Evolutionary conservation across 2,329 filamentous ascomycete species (phyloP), one percentile per base, ranked within the genome.

Genomic region (Stemphylium beticola): DNA sequence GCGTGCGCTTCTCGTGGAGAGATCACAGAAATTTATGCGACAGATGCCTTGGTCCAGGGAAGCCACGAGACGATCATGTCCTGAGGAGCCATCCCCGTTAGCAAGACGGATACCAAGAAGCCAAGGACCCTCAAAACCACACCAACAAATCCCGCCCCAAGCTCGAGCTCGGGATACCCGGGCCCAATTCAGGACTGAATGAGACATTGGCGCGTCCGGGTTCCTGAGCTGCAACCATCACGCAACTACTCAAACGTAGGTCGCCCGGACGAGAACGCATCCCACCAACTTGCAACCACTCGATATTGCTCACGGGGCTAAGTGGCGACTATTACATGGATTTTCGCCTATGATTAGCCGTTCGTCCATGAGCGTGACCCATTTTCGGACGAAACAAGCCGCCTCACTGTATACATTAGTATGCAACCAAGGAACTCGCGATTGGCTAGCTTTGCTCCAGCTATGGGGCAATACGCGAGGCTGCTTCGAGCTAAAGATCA

Each of bases 341-440:
- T 39, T 4, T 36, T 18, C 15, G 40, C 43, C 50, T 53, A 39
- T 43, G 31, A 20, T 41, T 22, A 41, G 29, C 37, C 34, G 36
- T 41, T 22, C 46, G 11, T 22, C 31, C 33, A 17, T 37, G n/a
- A 32, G 18, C 40, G 4, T 29, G n/a, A 37, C 20, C 24, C 6
- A 33, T 38, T 39, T 14, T 42, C 15, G 18, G 17, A 40, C 49
- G 47, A 58, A 34, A 12, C 48, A 39, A 56, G 53, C 49, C 49
- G 45, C 41, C 45, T 34, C 41, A 46, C 11, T 31, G 14, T 37
- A 36, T 31, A 39, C n/a, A 46, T 15, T 34, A 18, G 12, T 24
- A 31, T 48, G 34, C 41, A 39, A 31, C 34, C 15, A 45, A 14
- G 12, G n/a, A 15, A 20, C 22, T 31, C 31, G 15, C 31, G 38